Evolutionary conservation across 768 basidiomycete genomes (phyloP).

Genomic region (Pisolithus microcarpus): DNA sequence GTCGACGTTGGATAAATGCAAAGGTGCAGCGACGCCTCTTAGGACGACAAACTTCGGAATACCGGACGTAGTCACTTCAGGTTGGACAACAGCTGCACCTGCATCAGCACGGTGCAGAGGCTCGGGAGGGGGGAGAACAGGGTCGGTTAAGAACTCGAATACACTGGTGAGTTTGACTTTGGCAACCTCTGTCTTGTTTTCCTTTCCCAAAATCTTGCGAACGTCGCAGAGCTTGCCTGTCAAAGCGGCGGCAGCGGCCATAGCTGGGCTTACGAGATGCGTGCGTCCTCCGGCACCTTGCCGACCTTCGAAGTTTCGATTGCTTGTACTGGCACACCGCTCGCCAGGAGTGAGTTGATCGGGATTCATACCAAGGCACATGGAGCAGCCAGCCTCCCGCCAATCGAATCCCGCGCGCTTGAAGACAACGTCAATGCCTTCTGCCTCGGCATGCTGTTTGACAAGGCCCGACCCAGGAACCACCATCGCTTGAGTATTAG

Average conservation of each 20-base stretch:
- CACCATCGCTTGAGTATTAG: constrained; percentile 77
- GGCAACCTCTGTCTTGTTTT: constrained; percentile 36
- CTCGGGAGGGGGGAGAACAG: constrained; percentile 48
- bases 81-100: constrained; percentile 26
- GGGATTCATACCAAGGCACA: constrained; percentile 96
- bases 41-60: constrained; percentile 61
- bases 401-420: constrained; percentile 90
- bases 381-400: constrained; percentile 93
- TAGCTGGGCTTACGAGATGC: constrained; percentile 83
- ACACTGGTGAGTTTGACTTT: constrained; percentile 66
- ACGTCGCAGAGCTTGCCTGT: constrained; percentile 83
- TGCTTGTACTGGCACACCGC: constrained; percentile 87
- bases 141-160: constrained; percentile 72
- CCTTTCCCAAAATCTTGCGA: constrained; percentile 59
- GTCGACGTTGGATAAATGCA: constrained; percentile 80
- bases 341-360: constrained; percentile 79
- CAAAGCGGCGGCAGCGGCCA: constrained; percentile 88
- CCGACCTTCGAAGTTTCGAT: constrained; percentile 90
- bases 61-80: constrained; percentile 37
- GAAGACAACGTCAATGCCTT: constrained; percentile 81
- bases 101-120: constrained; percentile 32
- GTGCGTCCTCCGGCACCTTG: constrained; percentile 85
- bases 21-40: constrained; percentile 71
- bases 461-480: constrained; percentile 89
- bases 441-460: constrained; percentile 86